Evolutionary conservation across 2,329 filamentous ascomycete genomes (phyloP), one percentile per base, ranked within the genome.

Genomic region (Parafenestella ontariensis): DNA sequence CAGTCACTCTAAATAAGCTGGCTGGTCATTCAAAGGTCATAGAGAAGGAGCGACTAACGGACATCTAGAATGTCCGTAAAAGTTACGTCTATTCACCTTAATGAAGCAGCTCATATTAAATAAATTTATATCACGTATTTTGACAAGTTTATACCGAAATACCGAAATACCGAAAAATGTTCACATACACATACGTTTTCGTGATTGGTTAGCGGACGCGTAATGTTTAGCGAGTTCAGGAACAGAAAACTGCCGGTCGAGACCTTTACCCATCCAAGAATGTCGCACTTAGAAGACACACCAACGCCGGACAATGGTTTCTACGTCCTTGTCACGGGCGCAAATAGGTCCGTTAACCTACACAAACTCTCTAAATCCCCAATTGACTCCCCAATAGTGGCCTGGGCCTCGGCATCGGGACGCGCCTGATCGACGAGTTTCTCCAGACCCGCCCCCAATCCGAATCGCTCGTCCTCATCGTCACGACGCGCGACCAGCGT

Each of bases 391-490:
- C 39, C 24, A 21, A 20, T 75, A 97, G 94, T 73, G 94, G 94
- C 56, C 87, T 97, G 40, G 94, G 94, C 40, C 89, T 94, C 66
- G 88, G 89, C 50, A 92, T 91, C 64, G 90, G 90, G 73, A 87
- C 90, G 70, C 90, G 92, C 56, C 83, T 96, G 52, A 94, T 96
- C 65, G 91, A 96, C 79, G 91, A 96, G 68, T 97, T 96, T 80
- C 86, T 96, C 55, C 79, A 82, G 54, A 85, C 86, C 11, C 87
- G 86, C 31, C 85, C 89, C 26, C 80, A 86, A 44, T 81, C 82
- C 26, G 84, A 90, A 52, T 86, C 89, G 68, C 85, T 98, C 40
- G 85, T 91, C 64, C 82, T 97, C 49, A 86, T 97, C 59, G 87
- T 91, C 60, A 96, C 92, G 5, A 96, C 94, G 1, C 90, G 94